Conservation (phyloP, 2,329 filamentous ascomycete species). For the Fusarium coffeatum region DNA sequence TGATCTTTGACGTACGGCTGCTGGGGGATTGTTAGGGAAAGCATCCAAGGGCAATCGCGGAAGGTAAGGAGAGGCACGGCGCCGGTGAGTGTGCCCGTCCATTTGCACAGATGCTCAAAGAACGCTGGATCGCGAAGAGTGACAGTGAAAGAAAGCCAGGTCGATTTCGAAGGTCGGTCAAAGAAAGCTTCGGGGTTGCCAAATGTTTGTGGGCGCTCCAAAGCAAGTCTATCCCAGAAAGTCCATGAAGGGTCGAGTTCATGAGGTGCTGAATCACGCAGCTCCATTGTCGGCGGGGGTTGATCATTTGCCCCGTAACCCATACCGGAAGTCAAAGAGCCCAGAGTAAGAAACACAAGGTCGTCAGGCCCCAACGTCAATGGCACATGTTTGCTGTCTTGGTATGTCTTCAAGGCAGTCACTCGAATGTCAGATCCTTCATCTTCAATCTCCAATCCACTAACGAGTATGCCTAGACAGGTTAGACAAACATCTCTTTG, state of each 20-base stretch:
- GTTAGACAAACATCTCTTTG: conserved; percentile 12
- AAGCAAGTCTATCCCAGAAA: conserved; percentile 43
- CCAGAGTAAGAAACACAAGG: conserved; percentile 39
- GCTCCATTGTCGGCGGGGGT: conserved; percentile 44
- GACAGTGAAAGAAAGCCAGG: conserved; percentile 44
- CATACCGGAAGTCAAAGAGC: conserved; percentile 45
- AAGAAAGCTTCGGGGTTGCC: conserved; percentile 46
- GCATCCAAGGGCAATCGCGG: conserved; percentile 45
- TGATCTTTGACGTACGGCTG: conserved; percentile 44
- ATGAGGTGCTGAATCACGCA: conserved; percentile 45
- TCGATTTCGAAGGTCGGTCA: conserved; percentile 46
- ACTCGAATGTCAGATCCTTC: conserved; percentile 35
- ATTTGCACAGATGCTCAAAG: conserved; percentile 38
- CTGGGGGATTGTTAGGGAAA: conserved; percentile 41
- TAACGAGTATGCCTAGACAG: conserved; percentile 41
- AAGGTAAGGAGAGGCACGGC: conserved; percentile 44
- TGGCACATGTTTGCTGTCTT: conserved; percentile 26
- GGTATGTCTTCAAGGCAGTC: conserved; percentile 35
- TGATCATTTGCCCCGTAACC: conserved; percentile 41
- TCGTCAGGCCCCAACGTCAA: conserved; percentile 29
- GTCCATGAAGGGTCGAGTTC: conserved; percentile 42
- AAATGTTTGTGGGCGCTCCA: conserved; percentile 38
- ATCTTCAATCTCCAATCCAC: conserved; percentile 42
- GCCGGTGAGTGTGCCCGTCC: conserved; percentile 41
- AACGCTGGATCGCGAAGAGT: conserved; percentile 40